Base-by-base conservation (phyloP, 129 eudicot species). In the Flaveria sonorensis region DNA sequence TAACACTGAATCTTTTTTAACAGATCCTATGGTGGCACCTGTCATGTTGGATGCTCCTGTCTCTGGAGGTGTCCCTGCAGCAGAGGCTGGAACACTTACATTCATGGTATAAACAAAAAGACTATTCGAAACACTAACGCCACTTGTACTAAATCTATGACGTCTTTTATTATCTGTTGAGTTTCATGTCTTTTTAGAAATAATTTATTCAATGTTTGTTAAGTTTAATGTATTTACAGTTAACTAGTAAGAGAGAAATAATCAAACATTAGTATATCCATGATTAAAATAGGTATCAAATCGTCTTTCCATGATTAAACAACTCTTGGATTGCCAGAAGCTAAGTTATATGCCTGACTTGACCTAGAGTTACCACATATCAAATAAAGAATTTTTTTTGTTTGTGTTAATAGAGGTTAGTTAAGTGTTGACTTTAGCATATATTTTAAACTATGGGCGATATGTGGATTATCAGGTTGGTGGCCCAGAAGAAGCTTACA, bases 41-140 rank as follows among this genome's bases (percentile, higher is more conserved):
- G 76, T 86, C 70, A 89, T 94, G 99, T 78, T 94, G 86, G 99
- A 94, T 88, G 99, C 99, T 76, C 99, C 99, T 28, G 99, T 94
- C 68, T 94, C 99, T 80, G 99, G 99, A 63, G 99, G 99, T 75
- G 90, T 89, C 64, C 83, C 88, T 74, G 95, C 93, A 68, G 99
- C 99, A 40, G 97, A 91, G 72, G 61, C 47, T 52, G 97, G 88
- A 64, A 84, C 97, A 39, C 96, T 94, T 43, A 94, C 99, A 74
- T 94, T 94, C 85, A 94, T 94, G 99, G 98, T 94, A 86, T 50
- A 28, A 30, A 30, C 13, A 63, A 63, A 15, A 28, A 26, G 14
- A 14, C 30, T 13, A 61, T 61, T 53, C 60, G 18, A 53, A 53
- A 50, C 56, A 50, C 56, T 15, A 1, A 53, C 23, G 7, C 7